Evolutionary conservation across 164 flowering plant genomes (phyloP).

Genomic region (Litsea cubeba): DNA sequence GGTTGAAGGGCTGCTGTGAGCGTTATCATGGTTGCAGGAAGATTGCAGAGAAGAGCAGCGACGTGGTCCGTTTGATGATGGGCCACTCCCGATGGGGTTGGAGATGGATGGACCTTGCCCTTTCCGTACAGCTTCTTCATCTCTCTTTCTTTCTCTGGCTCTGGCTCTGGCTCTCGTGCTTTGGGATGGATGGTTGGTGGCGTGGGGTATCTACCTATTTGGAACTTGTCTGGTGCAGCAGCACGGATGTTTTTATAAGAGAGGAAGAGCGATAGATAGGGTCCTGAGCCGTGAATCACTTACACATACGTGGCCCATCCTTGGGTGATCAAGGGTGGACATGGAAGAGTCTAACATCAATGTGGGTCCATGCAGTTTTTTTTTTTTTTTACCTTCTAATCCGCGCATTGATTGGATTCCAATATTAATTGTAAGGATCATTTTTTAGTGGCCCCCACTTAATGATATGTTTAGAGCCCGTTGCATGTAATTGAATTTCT

Average conservation of each 20-base stretch:
- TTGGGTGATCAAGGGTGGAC: too few relatives aligned
- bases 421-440: too few relatives aligned
- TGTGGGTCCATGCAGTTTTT: too few relatives aligned
- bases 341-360: too few relatives aligned
- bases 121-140: constrained; percentile 67
- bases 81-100: constrained; percentile 24
- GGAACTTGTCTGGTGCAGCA: background rate
- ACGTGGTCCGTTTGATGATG: constrained; percentile 22
- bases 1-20: constrained; percentile 41
- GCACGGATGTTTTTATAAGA: background rate
- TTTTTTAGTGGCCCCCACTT: too few relatives aligned
- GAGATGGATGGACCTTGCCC: constrained; percentile 60
- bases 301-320: too few relatives aligned
- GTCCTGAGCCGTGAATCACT: too few relatives aligned
- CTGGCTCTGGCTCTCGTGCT: background rate
- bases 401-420: too few relatives aligned
- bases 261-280: background rate
- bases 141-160: background rate
- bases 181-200: background rate
- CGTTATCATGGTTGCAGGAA: constrained; percentile 49
- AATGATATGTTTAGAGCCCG: too few relatives aligned
- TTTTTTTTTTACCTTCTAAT: too few relatives aligned
- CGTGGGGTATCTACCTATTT: background rate
- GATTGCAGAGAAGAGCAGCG: constrained; percentile 23
- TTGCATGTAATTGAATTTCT: too few relatives aligned